Conservation (phyloP, 2,329 filamentous ascomycete genomes). For the Corynespora cassiicola region DNA sequence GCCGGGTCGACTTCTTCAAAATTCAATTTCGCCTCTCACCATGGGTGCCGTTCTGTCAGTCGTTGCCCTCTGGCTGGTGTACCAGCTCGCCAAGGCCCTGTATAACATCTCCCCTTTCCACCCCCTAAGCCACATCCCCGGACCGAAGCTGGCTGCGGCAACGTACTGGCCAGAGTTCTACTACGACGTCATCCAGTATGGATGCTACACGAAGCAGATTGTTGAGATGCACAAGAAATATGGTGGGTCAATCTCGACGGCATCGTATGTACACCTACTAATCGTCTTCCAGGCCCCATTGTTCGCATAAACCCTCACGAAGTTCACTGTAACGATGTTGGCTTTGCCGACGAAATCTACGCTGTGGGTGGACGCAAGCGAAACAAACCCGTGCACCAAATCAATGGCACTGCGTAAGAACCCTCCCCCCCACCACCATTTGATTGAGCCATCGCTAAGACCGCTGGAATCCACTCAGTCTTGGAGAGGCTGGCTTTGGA, state of each 20-base stretch:
- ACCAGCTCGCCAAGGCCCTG: constrained; percentile 19
- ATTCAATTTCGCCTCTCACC: constrained; percentile 14
- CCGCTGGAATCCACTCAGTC: constrained; percentile 11
- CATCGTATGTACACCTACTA: neutral
- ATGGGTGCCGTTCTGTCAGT: constrained; percentile 11
- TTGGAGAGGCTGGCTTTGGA: constrained; percentile 28
- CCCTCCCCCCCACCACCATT: too few relatives aligned
- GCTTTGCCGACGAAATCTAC: constrained; percentile 38
- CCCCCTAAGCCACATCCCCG: constrained; percentile 38
- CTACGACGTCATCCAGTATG: constrained; percentile 40
- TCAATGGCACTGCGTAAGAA: constrained; percentile 32
- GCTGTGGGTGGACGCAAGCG: constrained; percentile 30
- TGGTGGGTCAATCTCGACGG: constrained; percentile 20
- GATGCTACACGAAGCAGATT: constrained; percentile 42
- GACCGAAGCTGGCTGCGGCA: constrained; percentile 41
- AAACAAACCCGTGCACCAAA: constrained; percentile 31
- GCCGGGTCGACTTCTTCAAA: too few relatives aligned
- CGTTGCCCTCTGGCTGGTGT: constrained; percentile 18
- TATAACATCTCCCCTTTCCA: constrained; percentile 31
- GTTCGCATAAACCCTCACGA: constrained; percentile 42
- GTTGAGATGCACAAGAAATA: constrained; percentile 45
- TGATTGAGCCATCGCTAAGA: too few relatives aligned
- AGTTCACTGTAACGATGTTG: constrained; percentile 37
- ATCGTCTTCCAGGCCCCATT: constrained; percentile 29
- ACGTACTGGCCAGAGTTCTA: constrained; percentile 45